Evolutionary conservation across 2,329 filamentous ascomycete species (phyloP).

Genomic region (Emydomyces testavorans): DNA sequence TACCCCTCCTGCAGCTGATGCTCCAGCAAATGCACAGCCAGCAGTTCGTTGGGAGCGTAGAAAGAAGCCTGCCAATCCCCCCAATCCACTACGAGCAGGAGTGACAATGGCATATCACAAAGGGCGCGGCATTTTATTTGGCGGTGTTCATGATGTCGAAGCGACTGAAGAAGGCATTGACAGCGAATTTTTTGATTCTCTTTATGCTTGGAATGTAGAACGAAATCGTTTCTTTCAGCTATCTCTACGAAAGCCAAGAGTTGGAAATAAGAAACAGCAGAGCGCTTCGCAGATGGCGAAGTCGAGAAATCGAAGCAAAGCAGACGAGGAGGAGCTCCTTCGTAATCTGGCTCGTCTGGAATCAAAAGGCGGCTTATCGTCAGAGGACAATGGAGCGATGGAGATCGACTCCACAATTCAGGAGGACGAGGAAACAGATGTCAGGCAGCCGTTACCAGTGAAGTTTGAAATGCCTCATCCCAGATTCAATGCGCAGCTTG

Average conservation of each 20-base stretch:
- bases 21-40: constrained; percentile 53
- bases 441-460: constrained; percentile 50
- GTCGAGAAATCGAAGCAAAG: constrained; percentile 60
- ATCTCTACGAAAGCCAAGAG: constrained; percentile 59
- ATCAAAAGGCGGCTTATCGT: constrained; percentile 51
- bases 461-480: constrained; percentile 76
- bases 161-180: constrained; percentile 90
- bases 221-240: constrained; percentile 90
- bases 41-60: constrained; percentile 80
- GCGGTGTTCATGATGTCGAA: constrained; percentile 87
- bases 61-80: constrained; percentile 83
- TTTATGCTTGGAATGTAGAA: constrained; percentile 91
- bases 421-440: constrained; percentile 41
- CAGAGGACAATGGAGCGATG: constrained; percentile 36
- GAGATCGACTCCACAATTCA: constrained; percentile 34
- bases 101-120: constrained; percentile 92
- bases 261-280: constrained; percentile 48
- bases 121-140: constrained; percentile 83
- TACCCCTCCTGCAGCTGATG: constrained; percentile 57
- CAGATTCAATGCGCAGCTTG: constrained; percentile 80
- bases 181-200: constrained; percentile 87
- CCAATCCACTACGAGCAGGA: constrained; percentile 71
- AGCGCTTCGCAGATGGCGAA: constrained; percentile 33
- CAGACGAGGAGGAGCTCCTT: constrained; percentile 82
- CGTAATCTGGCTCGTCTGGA: constrained; percentile 77